A percentile compares a stretch with the other conserved stretches of the same genome.
These are phyloP conservation scores for Phlyctochytrium bullatum DNA, from an alignment of 192 early-diverging fungal genomes.

Conservation along the genomic window DNA sequence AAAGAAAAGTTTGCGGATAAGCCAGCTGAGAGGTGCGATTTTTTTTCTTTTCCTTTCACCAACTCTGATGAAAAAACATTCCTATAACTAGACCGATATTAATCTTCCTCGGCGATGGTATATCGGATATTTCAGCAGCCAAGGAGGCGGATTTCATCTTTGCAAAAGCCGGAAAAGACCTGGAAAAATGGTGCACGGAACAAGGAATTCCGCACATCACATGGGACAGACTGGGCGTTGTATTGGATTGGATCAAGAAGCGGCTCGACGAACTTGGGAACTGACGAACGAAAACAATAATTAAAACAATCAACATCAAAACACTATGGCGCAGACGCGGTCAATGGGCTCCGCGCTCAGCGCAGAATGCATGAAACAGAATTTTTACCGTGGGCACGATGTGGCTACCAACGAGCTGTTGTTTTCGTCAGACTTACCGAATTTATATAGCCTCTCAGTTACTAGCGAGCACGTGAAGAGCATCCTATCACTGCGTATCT, in stretches of 20 bases:
- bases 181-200: slow-evolving; percentile 64
- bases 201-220: slow-evolving; percentile 54
- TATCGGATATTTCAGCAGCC: slow-evolving; percentile 74
- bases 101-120: slow-evolving; percentile 78
- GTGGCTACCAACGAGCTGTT: no score
- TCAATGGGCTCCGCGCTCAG: no score
- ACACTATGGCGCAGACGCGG: no score
- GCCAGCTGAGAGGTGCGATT: background rate
- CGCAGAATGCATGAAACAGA: no score
- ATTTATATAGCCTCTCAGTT: no score
- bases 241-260: slow-evolving; percentile 32
- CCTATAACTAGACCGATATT: slow-evolving; percentile 37
- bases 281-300: no score
- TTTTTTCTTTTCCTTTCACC: background rate
- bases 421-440: no score
- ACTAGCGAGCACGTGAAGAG: no score
- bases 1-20: slow-evolving; percentile 8
- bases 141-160: slow-evolving; percentile 73
- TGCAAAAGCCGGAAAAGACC: slow-evolving; percentile 65
- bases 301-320: no score
- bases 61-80: no score
- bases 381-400: no score
- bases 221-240: slow-evolving; percentile 54
- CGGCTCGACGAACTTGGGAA: background rate
- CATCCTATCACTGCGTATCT: no score